Conservation (phyloP, 2,329 filamentous ascomycete genomes). For the Plenodomus lindquistii region DNA sequence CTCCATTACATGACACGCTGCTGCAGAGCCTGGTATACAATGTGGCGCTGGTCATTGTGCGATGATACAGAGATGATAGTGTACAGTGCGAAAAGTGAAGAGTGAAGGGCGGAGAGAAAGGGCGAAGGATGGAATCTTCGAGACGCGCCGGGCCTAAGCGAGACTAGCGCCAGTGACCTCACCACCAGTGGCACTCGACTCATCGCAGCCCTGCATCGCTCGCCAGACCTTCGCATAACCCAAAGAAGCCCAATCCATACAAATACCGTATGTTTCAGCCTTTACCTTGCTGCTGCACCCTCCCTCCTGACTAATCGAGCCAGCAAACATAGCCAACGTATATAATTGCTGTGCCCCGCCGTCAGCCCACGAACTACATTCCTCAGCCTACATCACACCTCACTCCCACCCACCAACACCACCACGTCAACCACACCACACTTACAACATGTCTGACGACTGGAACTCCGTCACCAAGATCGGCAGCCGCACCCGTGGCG, state of each 20-base stretch:
- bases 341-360: not conserved
- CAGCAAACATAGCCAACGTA: not conserved
- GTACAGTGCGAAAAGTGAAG: conserved; percentile 4
- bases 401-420: not conserved
- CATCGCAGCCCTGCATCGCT: conserved; percentile 17
- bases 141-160: conserved; percentile 17
- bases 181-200: conserved; percentile 15
- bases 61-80: not conserved
- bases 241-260: conserved; percentile 9
- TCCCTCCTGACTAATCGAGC: conserved; percentile 11
- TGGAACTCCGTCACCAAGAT: conserved; percentile 94
- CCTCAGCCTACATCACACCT: not conserved
- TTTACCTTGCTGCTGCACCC: not conserved
- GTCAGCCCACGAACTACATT: not conserved
- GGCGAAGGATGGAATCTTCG: conserved; percentile 22
- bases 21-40: not conserved
- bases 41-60: not conserved
- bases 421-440: conserved; percentile 5
- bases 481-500: conserved; percentile 77
- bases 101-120: conserved; percentile 16
- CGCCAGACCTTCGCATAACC: conserved; percentile 13
- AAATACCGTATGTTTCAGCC: conserved; percentile 2
- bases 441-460: conserved; percentile 67
- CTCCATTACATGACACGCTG: too few relatives aligned
- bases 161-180: conserved; percentile 25